Evolutionary conservation across 2,329 filamentous ascomycete genomes (phyloP).

Genomic region (Aspergillus sp.): DNA sequence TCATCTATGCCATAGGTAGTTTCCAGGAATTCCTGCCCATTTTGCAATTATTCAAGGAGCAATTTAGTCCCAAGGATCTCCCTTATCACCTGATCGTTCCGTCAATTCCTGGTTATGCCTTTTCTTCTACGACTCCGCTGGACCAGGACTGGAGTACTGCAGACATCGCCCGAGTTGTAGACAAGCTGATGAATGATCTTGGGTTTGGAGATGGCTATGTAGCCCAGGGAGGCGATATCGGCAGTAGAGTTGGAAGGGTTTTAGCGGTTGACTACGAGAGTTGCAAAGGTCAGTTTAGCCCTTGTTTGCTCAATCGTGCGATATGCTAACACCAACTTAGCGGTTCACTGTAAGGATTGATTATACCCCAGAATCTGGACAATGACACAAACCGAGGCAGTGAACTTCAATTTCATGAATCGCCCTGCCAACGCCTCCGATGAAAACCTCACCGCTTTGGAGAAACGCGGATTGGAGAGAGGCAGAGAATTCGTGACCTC

Average conservation of each 20-base stretch:
- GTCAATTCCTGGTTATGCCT: conserved; percentile 23
- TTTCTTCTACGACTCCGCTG: conserved; percentile 23
- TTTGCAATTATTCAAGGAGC: conserved; percentile 17
- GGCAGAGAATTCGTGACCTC: conserved; percentile 10
- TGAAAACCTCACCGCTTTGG: conserved; percentile 12
- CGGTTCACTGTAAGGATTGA: conserved; percentile 19
- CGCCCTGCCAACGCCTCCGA: conserved; percentile 17
- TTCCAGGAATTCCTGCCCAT: conserved; percentile 27
- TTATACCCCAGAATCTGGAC: not conserved
- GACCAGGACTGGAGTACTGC: conserved; percentile 15
- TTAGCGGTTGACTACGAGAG: conserved; percentile 19
- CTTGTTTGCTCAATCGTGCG: not conserved
- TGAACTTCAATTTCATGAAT: conserved; percentile 21
- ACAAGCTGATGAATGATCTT: conserved; percentile 22
- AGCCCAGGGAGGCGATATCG: conserved; percentile 26
- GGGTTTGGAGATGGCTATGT: conserved; percentile 24
- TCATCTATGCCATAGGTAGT: conserved; percentile 4
- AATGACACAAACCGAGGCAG: conserved; percentile 11
- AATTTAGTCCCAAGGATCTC: conserved; percentile 19
- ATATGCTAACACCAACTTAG: conserved; percentile 9
- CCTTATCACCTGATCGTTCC: conserved; percentile 27
- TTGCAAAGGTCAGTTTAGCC: conserved; percentile 19
- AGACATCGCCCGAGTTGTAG: conserved; percentile 20
- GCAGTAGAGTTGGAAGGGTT: conserved; percentile 16
- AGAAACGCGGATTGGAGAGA: conserved; percentile 24